A percentile compares a stretch with the other conserved stretches of the same genome.
phyloP scores from a whole-genome alignment of 176 grass and related monocot genomes.

The Aegilops tauschii region DNA sequence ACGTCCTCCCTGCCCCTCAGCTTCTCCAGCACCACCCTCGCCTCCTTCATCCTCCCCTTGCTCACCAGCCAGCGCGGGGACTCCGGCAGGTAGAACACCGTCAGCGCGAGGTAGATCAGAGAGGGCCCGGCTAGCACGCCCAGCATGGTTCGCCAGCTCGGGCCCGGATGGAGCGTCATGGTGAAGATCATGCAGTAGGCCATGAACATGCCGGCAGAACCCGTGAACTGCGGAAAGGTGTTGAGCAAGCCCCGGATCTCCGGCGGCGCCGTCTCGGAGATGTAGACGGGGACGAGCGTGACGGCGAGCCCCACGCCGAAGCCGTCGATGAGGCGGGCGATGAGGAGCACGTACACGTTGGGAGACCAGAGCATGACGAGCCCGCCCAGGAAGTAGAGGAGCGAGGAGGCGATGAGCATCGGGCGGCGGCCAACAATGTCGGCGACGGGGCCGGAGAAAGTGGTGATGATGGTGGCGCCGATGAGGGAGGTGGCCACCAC shows the following conservation, averaged over 20 bases:
- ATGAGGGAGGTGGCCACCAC: constrained; percentile 81
- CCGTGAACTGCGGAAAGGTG: constrained; percentile 88
- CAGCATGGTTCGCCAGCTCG: constrained; percentile 75
- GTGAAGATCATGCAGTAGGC: constrained; percentile 81
- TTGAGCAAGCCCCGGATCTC: constrained; percentile 80
- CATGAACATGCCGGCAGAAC: constrained; percentile 76
- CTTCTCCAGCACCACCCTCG: constrained; percentile 56
- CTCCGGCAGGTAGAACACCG: constrained; percentile 65
- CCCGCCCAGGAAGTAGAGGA: constrained; percentile 58
- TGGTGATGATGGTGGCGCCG: constrained; percentile 88
- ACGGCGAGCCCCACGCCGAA: constrained; percentile 71
- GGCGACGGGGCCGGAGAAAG: constrained; percentile 81
- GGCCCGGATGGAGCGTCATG: constrained; percentile 45
- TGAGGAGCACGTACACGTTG: constrained; percentile 57
- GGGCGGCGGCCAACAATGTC: constrained; percentile 68
- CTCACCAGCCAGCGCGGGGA: constrained; percentile 87
- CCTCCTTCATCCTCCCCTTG: constrained; percentile 84
- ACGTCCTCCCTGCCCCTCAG: constrained; percentile 68
- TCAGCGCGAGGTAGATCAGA: constrained; percentile 49
- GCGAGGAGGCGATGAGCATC: constrained; percentile 68
- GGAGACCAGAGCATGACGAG: constrained; percentile 83
- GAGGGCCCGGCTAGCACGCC: constrained; percentile 60
- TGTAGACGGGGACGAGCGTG: constrained; percentile 86
- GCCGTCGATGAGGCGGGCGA: constrained; percentile 75
- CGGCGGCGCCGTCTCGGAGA: constrained; percentile 82